Conservation (phyloP, 2,329 filamentous ascomycete species). For the Paracoccidioides brasiliensis region DNA sequence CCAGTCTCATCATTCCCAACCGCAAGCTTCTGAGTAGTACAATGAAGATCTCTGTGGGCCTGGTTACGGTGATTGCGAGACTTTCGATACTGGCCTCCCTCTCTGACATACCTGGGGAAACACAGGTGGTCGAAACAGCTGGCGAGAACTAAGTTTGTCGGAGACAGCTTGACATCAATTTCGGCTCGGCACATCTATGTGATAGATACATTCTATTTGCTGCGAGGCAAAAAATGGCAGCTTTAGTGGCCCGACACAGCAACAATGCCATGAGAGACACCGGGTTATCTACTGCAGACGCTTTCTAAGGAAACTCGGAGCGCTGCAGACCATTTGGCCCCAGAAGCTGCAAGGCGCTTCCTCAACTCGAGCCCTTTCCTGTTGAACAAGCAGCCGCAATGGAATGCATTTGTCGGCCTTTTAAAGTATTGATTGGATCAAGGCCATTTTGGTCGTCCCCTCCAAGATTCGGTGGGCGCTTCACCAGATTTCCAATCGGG, state of each 20-base stretch:
- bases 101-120: not conserved
- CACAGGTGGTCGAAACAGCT: conserved; percentile 5
- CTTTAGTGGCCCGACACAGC: not conserved
- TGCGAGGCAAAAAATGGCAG: conserved; percentile 5
- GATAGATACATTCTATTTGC: conserved; percentile 1
- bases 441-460: too few species aligned
- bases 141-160: not conserved
- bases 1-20: conserved; percentile 1
- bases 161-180: not conserved
- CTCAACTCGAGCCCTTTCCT: too few species aligned
- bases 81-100: not conserved
- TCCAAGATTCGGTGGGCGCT: too few species aligned
- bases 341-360: too few species aligned
- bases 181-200: not conserved
- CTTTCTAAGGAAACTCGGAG: too few species aligned
- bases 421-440: too few species aligned
- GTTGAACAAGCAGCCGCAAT: too few species aligned
- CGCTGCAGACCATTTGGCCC: too few species aligned
- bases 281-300: too few species aligned
- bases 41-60: conserved; percentile 3
- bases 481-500: too few species aligned
- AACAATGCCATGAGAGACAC: conserved; percentile 1
- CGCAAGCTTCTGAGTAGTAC: not conserved
- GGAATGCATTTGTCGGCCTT: too few species aligned
- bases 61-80: conserved; percentile 1